Percentiles rank a stretch among this genome's conserved stretches.
These are phyloP conservation scores for Thelonectria rubi DNA, from an alignment of 2,329 filamentous ascomycete genomes.

Conservation along the genomic window DNA sequence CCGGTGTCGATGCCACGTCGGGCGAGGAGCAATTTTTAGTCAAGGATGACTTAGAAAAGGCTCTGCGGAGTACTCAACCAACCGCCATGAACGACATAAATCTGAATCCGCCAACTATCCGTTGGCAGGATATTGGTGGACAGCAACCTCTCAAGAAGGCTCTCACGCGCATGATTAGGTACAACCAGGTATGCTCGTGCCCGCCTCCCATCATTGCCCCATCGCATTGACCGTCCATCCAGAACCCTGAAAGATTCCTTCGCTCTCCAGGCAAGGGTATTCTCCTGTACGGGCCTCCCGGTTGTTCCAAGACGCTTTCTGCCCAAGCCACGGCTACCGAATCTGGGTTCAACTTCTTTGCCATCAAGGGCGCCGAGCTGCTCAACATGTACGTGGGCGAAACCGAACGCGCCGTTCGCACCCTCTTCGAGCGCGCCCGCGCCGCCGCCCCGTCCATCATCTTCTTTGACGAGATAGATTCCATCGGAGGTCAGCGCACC, in stretches of 20 bases:
- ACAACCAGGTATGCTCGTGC: conserved; percentile 44
- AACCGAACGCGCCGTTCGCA: conserved; percentile 84
- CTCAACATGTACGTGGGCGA: conserved; percentile 98
- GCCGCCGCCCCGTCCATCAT: conserved; percentile 91
- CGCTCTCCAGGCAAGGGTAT: conserved; percentile 78
- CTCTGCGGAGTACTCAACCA: conserved; percentile 75
- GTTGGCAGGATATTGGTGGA: conserved; percentile 89
- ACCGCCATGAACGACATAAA: conserved; percentile 91
- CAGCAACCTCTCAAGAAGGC: conserved; percentile 77
- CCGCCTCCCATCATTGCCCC: neutral
- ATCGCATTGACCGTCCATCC: conserved; percentile 18
- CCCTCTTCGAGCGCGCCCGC: conserved; percentile 85
- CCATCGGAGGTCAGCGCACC: conserved; percentile 71
- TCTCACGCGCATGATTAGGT: conserved; percentile 61
- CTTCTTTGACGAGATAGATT: conserved; percentile 97
- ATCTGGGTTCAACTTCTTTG: conserved; percentile 90
- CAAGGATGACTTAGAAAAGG: conserved; percentile 67
- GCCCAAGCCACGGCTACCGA: conserved; percentile 93
- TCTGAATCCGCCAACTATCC: conserved; percentile 84
- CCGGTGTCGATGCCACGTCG: conserved; percentile 20
- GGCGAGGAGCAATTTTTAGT: conserved; percentile 45
- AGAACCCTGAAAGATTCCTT: conserved; percentile 51
- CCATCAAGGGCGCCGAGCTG: conserved; percentile 91
- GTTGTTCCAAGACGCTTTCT: conserved; percentile 92
- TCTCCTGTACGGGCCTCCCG: conserved; percentile 89